A percentile compares a stretch with the other conserved stretches of the same genome.
phyloP scores from a whole-genome alignment of 345 rosid species.

The Theobroma cacao region DNA sequence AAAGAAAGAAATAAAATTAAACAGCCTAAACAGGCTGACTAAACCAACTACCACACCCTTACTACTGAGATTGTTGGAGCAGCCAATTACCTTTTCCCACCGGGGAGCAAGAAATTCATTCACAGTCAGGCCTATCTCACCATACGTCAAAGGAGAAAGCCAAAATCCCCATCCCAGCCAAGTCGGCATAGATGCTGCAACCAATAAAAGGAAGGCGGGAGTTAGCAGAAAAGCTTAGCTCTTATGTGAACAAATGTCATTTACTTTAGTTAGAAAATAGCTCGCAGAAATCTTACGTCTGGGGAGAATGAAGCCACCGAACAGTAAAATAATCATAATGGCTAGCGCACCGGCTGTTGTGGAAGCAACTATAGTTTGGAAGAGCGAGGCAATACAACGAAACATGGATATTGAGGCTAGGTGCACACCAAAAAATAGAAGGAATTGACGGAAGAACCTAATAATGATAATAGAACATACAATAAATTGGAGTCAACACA shows the following conservation, averaged over 20 bases:
- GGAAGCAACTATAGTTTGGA: slow-evolving; percentile 50
- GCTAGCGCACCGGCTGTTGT: slow-evolving; percentile 44
- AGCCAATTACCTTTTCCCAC: slow-evolving; percentile 52
- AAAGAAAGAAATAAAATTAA: neutral
- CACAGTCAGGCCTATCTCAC: slow-evolving; percentile 57
- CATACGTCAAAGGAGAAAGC: slow-evolving; percentile 66
- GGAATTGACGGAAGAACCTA: slow-evolving; percentile 67
- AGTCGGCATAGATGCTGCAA: slow-evolving; percentile 60
- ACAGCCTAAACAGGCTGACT: neutral
- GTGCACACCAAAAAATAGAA: slow-evolving; percentile 56
- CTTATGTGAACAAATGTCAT: neutral
- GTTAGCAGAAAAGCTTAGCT: neutral
- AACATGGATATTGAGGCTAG: slow-evolving; percentile 67
- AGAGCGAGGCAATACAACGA: slow-evolving; percentile 57
- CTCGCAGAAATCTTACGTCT: slow-evolving; percentile 35
- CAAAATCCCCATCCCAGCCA: slow-evolving; percentile 81
- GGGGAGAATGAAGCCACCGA: slow-evolving; percentile 63
- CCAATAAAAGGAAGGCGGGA: neutral
- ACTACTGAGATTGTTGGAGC: neutral
- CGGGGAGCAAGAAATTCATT: slow-evolving; percentile 75
- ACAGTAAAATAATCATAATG: slow-evolving; percentile 40
- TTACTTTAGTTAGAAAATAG: neutral
- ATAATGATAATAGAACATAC: neutral
- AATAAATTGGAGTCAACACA: neutral
- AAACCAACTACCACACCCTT: neutral